A percentile compares a stretch with the other conserved stretches of the same genome.
Conservation (phyloP, 768 basidiomycete genomes). For the Cyathus striatus region DNA sequence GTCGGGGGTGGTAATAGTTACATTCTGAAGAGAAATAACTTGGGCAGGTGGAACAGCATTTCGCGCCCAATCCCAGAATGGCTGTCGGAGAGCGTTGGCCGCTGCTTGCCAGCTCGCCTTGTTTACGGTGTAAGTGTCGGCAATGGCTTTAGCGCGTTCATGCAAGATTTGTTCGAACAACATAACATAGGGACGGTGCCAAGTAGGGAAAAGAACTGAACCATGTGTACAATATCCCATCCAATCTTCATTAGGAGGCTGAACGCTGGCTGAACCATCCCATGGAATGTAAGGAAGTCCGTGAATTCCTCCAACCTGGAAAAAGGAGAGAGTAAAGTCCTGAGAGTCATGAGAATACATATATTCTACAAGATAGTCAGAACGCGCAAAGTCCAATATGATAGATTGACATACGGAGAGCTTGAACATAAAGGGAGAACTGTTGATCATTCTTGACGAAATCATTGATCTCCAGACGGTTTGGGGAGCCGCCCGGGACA, state of each 20-base stretch:
- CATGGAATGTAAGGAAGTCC: constrained; percentile 42
- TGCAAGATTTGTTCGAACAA: constrained; percentile 51
- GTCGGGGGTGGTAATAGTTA: constrained; percentile 21
- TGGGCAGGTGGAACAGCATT: constrained; percentile 31
- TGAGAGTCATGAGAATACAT: constrained; percentile 24
- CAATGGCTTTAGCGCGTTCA: constrained; percentile 32
- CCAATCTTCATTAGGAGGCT: constrained; percentile 18
- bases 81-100: constrained; percentile 29
- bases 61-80: constrained; percentile 50
- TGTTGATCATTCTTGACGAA: constrained; percentile 36
- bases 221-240: constrained; percentile 57
- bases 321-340: constrained; percentile 29
- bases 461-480: constrained; percentile 38
- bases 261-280: constrained; percentile 30
- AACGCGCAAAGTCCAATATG: not conserved
- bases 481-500: constrained; percentile 22
- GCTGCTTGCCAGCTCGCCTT: constrained; percentile 22
- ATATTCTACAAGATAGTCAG: constrained; percentile 11
- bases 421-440: constrained; percentile 49
- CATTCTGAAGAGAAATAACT: constrained; percentile 20
- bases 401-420: constrained; percentile 30
- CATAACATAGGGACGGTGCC: constrained; percentile 49
- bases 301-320: constrained; percentile 46
- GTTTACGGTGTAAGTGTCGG: constrained; percentile 29
- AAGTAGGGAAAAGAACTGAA: constrained; percentile 47